phyloP scores from a whole-genome alignment of 116 monocot species.

The Cymodocea nodosa region DNA sequence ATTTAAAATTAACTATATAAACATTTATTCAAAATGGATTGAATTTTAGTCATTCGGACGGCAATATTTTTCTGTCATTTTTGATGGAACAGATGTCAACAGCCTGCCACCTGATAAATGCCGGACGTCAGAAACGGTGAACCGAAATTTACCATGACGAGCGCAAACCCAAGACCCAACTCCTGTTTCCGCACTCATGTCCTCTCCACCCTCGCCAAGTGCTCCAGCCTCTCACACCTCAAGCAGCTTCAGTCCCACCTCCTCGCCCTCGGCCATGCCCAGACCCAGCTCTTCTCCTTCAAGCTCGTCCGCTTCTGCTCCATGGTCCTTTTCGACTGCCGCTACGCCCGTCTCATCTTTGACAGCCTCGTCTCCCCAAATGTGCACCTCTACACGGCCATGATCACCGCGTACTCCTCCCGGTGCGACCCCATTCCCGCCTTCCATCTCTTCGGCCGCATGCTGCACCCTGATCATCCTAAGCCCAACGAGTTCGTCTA shows the following conservation, averaged over 20 bases:
- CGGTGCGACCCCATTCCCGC: slow-evolving; percentile 23
- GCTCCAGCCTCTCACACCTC: slow-evolving; percentile 31
- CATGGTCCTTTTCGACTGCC: slow-evolving; percentile 48
- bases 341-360: slow-evolving; percentile 71
- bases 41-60: too few species aligned
- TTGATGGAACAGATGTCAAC: too few species aligned
- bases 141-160: not conserved
- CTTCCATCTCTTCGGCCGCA: slow-evolving; percentile 37
- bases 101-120: too few species aligned
- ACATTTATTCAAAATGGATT: too few species aligned
- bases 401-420: slow-evolving; percentile 73
- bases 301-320: slow-evolving; percentile 64
- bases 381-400: slow-evolving; percentile 81
- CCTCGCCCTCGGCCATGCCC: slow-evolving; percentile 38
- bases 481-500: slow-evolving; percentile 81
- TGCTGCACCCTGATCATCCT: slow-evolving; percentile 33
- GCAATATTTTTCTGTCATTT: not conserved
- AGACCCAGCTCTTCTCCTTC: slow-evolving; percentile 58
- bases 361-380: slow-evolving; percentile 49
- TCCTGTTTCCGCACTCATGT: slow-evolving; percentile 18
- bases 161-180: not conserved
- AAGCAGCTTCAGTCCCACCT: slow-evolving; percentile 76
- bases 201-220: slow-evolving; percentile 27
- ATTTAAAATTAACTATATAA: too few species aligned
- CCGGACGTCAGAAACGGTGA: not conserved